A percentile compares a stretch with the other conserved stretches of the same genome.
Conservation (phyloP, 495 filamentous ascomycete genomes). For the Bacidia gigantensis region DNA sequence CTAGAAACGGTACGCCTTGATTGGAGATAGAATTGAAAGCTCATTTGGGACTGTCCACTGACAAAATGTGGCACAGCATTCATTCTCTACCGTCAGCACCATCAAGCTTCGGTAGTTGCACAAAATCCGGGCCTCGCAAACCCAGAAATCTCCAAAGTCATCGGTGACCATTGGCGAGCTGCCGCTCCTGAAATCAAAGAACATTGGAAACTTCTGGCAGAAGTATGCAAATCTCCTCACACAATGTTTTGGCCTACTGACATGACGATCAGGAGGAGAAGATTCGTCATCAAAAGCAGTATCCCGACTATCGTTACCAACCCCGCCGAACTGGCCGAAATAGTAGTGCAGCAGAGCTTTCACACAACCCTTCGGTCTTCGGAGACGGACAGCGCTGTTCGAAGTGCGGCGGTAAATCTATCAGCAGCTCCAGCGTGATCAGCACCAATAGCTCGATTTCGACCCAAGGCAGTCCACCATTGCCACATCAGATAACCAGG, state of each 20-base stretch:
- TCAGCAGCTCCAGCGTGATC: constrained; percentile 15
- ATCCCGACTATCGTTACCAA: constrained; percentile 89
- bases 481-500: constrained; percentile 1
- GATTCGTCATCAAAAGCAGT: constrained; percentile 72
- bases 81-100: constrained; percentile 91
- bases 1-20: constrained; percentile 84
- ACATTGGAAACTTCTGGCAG: constrained; percentile 80
- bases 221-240: constrained; percentile 36
- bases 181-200: constrained; percentile 63
- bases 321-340: constrained; percentile 60
- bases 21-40: neutral
- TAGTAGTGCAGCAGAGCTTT: constrained; percentile 14
- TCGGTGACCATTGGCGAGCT: constrained; percentile 80
- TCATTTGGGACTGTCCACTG: no score
- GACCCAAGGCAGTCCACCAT: constrained; percentile 10
- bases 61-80: constrained; percentile 48
- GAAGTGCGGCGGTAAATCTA: constrained; percentile 19
- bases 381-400: constrained; percentile 37
- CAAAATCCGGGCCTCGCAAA: constrained; percentile 84
- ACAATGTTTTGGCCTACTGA: neutral
- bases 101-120: constrained; percentile 67
- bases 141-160: constrained; percentile 96
- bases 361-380: constrained; percentile 22
- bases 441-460: neutral
- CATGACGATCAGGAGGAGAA: constrained; percentile 60